Percentiles rank a stretch among this genome's conserved stretches.
Conservation (phyloP, 495 filamentous ascomycete species). For the Lepraria neglecta region DNA sequence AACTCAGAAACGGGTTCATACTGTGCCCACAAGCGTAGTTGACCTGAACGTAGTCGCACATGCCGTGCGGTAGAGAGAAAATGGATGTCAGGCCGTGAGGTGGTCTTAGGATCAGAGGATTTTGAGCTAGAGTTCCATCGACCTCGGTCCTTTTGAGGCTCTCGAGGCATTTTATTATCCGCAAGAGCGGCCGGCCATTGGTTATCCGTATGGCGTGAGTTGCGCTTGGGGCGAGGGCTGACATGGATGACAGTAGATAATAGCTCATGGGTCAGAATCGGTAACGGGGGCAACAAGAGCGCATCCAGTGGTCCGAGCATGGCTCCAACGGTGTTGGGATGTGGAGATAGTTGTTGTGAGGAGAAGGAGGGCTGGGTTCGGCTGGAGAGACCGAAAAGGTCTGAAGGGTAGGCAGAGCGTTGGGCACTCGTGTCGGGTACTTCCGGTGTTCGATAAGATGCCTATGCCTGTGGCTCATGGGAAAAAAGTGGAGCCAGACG, state of each 20-base stretch:
- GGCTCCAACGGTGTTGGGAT: slow-evolving; percentile 3
- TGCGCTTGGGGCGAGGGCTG: slow-evolving; percentile 16
- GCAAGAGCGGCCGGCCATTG: slow-evolving; percentile 10
- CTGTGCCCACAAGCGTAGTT: slow-evolving; percentile 45
- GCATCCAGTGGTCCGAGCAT: slow-evolving; percentile 12
- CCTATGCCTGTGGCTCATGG: slow-evolving; percentile 1
- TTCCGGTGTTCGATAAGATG: slow-evolving; percentile 13
- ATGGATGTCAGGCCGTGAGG: slow-evolving; percentile 10
- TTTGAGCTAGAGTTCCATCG: neutral
- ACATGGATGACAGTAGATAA: slow-evolving; percentile 7
- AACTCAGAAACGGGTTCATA: too few species aligned
- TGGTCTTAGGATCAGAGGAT: neutral
- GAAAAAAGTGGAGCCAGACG: slow-evolving; percentile 1
- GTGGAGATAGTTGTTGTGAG: slow-evolving; percentile 1
- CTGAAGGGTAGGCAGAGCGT: slow-evolving; percentile 1
- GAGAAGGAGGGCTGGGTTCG: slow-evolving; percentile 3
- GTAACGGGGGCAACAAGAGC: neutral
- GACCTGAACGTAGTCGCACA: slow-evolving; percentile 53
- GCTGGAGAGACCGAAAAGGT: neutral
- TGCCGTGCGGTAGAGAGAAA: slow-evolving; percentile 21
- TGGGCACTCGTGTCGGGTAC: slow-evolving; percentile 3
- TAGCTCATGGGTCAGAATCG: neutral
- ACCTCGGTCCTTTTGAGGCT: neutral
- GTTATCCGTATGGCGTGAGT: neutral
- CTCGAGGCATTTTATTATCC: slow-evolving; percentile 15